A percentile compares a stretch with the other conserved stretches of the same genome.
These are phyloP conservation scores for Trichothecium sympodiale DNA, from an alignment of 2,329 filamentous ascomycete genomes.

Conservation along the genomic window DNA sequence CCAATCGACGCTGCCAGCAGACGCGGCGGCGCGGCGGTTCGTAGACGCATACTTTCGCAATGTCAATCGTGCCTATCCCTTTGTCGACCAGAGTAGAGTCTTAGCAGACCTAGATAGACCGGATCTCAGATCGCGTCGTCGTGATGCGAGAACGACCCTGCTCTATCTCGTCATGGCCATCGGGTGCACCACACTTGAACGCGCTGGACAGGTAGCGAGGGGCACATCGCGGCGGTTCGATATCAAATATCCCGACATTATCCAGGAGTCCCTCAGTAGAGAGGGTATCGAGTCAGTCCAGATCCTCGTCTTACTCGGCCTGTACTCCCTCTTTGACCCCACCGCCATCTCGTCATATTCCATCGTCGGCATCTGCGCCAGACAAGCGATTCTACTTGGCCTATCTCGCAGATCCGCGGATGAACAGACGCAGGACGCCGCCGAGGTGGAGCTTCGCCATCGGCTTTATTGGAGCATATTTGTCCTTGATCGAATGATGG, in stretches of 20 bases:
- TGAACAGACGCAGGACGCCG: slow-evolving; percentile 10
- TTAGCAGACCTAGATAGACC: slow-evolving; percentile 11
- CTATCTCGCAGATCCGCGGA: slow-evolving; percentile 18
- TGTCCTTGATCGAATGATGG: slow-evolving; percentile 33
- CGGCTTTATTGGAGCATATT: slow-evolving; percentile 34
- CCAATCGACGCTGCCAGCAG: slow-evolving; percentile 1
- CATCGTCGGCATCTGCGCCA: slow-evolving; percentile 26
- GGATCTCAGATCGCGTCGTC: slow-evolving; percentile 6
- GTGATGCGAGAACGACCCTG: slow-evolving; percentile 20
- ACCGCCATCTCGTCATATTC: slow-evolving; percentile 26
- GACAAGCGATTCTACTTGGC: slow-evolving; percentile 26
- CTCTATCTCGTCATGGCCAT: slow-evolving; percentile 34
- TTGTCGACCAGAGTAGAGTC: slow-evolving; percentile 23
- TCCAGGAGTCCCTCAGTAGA: slow-evolving; percentile 25
- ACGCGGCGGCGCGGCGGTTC: slow-evolving; percentile 19
- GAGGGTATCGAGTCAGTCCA: slow-evolving; percentile 26
- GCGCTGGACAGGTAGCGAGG: slow-evolving; percentile 27
- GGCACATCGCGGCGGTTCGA: slow-evolving; percentile 24
- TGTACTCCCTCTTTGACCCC: slow-evolving; percentile 33
- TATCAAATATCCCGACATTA: slow-evolving; percentile 26
- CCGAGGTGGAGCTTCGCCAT: slow-evolving; percentile 21
- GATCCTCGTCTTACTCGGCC: slow-evolving; percentile 27
- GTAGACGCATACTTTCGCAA: slow-evolving; percentile 34
- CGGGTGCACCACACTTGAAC: slow-evolving; percentile 30
- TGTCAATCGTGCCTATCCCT: slow-evolving; percentile 33